A percentile compares a stretch with the other conserved stretches of the same genome.
These are phyloP conservation scores for Citrus australasica DNA, from an alignment of 345 rosid species.

Conservation along the genomic window DNA sequence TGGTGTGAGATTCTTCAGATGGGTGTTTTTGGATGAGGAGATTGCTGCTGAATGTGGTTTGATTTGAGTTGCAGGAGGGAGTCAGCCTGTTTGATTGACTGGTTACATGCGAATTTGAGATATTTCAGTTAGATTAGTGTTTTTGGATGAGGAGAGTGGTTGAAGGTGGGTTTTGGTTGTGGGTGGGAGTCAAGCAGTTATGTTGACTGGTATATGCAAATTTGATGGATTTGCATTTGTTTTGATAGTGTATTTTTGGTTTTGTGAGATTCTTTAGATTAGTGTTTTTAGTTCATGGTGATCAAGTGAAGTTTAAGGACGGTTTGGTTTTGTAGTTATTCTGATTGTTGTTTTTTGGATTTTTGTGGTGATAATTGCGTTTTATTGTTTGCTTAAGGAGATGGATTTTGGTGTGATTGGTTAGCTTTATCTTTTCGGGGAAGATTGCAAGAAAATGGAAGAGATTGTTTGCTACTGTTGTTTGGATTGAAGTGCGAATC, in stretches of 20 bases:
- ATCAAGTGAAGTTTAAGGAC: background rate
- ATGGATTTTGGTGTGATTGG: background rate
- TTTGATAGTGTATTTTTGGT: background rate
- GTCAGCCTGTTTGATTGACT: conserved; percentile 35
- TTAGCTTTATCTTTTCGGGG: background rate
- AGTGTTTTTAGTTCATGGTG: background rate
- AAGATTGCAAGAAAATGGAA: background rate
- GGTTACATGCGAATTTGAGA: conserved; percentile 49
- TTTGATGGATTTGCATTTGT: conserved; percentile 25
- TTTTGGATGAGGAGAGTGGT: conserved; percentile 27
- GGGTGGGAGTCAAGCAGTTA: conserved; percentile 34
- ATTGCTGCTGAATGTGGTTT: conserved; percentile 55
- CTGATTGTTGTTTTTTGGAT: background rate
- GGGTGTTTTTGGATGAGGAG: conserved; percentile 19
- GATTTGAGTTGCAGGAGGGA: conserved; percentile 43
- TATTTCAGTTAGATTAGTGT: background rate
- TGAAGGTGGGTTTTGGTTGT: conserved; percentile 52
- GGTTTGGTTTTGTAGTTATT: background rate
- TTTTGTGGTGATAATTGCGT: background rate
- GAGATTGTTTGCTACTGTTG: background rate
- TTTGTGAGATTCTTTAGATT: background rate
- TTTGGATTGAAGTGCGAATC: background rate
- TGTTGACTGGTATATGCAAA: conserved; percentile 40
- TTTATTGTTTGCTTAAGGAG: background rate
- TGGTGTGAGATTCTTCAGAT: too few relatives aligned